Base-by-base conservation (phyloP, 1,139 yeast species). In the Yamadazyma mexicana region DNA sequence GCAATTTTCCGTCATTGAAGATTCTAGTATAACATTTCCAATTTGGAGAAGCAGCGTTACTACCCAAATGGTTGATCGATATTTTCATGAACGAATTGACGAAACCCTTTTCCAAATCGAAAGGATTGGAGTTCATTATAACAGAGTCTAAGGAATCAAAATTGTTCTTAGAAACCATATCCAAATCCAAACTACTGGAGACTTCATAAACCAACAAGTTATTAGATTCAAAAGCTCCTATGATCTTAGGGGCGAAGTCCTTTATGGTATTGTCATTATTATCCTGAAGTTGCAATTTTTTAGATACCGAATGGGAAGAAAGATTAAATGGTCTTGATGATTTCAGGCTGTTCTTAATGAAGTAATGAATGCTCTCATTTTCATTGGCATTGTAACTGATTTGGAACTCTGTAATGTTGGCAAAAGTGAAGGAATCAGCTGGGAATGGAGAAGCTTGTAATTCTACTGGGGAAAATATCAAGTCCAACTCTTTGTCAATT, bases 21-120 rank as follows among this genome's bases (percentile, higher is more conserved):
- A 71, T 59, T 37, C 55, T 56, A 4, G 66, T 56, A 25, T 50
- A 46, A 40, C 70, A 67, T 38, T 55, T 62, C 73, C 75, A 70
- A 34, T 56, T 53, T 17, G 69, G 48, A 45, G 66, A 54, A 8
- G 37, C 42, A 11, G 40, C 30, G 7, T 38, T 23, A 1, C 31
- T 34, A 16, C 39, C 39, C n/a, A 43, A 38, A 17, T 34, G 29
- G 14, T 34, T 39, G 9, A 59, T 61, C 12, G 57, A 46, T 3
- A 67, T 36, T 35, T 58, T 55, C 56, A 66, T 51, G 36, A 47
- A 60, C 1, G 73, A 62, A 28, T 60, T 61, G 32, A 65, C 58
- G 7, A 46, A 43, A 3, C 69, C 69, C 32, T 47, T 54, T 11
- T 51, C 45, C 15, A 59, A 43, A 41, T 57, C 58, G 23, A 62